Base-by-base conservation (phyloP, 495 filamentous ascomycete species). In the Astrothelium subdiscretum region DNA sequence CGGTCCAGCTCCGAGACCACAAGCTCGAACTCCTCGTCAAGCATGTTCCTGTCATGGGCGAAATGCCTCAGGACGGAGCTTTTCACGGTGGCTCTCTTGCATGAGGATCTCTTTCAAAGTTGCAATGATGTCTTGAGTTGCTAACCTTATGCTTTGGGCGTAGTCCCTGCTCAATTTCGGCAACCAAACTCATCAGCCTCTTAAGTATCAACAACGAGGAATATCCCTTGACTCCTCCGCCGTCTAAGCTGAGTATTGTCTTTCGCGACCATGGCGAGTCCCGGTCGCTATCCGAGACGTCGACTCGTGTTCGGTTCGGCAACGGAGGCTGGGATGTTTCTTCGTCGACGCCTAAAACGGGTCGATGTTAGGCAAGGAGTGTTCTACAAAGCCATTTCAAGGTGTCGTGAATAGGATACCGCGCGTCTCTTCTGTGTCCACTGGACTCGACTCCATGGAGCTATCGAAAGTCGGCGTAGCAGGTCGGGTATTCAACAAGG, bases 141-240 rank as follows among this genome's bases (percentile, higher is more conserved):
- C 48, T 54, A 24, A 54, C 48, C 48, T 54, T 20, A 29, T 54
- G 48, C 24, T 54, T 54, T 29, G 48, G 48, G 10, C 48, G 48
- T 54, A 54, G 15, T 5, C 48, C 48, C 24, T 54, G 48, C 20
- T 54, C 48, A 15, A 54, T 54, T 15, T 54, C 2, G 6, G 48
- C 48, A 29, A 54, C 24, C 48, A 54, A 15, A 29, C 22, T 27
- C 48, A 67, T 67, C 44, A 67, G 38, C 12, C 22, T 59, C 24
- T 64, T 58, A 8, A 65, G 42, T 11, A 67, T 60, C 15, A 64
- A 31, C 6, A 65, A 15, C 2, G 62, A 58, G 12, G 62, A 64
- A n/a, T 65, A 32, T 27, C 65, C 65, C 26, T 60, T 59, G 24
- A 67, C 58, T 32, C 65, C 65, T 32, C 65, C 65, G 22, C 65